phyloP scores from a whole-genome alignment of 1,284 basidiomycete species.

The Trichosporon ovoides region DNA sequence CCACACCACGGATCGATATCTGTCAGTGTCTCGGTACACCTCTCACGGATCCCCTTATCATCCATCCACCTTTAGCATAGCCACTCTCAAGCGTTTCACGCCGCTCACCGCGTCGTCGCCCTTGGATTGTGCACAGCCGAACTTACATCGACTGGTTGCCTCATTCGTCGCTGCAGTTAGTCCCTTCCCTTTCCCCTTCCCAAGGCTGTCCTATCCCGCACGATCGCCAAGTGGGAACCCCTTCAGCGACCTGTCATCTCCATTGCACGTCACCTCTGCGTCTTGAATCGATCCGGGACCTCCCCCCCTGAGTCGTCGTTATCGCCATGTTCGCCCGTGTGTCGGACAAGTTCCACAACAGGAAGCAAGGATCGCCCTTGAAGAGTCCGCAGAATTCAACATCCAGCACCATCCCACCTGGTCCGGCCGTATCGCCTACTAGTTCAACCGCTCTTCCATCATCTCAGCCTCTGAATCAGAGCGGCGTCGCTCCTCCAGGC shows the following conservation, averaged over 20 bases:
- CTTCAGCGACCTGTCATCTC: too few relatives aligned
- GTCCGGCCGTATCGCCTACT: slow-evolving; percentile 7
- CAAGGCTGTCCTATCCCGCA: too few relatives aligned
- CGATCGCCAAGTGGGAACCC: too few relatives aligned
- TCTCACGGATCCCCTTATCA: neutral
- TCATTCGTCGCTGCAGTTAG: too few relatives aligned
- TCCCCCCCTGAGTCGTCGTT: neutral
- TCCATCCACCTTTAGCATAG: neutral
- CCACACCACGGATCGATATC: neutral
- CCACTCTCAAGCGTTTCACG: too few relatives aligned
- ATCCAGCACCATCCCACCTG: slow-evolving; percentile 13
- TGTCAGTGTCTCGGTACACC: neutral
- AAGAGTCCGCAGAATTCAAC: slow-evolving; percentile 9
- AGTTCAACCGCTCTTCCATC: neutral
- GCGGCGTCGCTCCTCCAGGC: neutral
- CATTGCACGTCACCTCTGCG: too few relatives aligned
- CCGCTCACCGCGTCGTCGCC: too few relatives aligned
- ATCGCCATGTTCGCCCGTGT: slow-evolving; percentile 42
- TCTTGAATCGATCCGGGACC: too few relatives aligned
- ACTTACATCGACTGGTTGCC: too few relatives aligned
- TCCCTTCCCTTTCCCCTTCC: too few relatives aligned
- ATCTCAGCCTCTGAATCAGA: neutral
- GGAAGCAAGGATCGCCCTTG: slow-evolving; percentile 31
- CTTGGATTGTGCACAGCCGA: too few relatives aligned
- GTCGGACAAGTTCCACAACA: slow-evolving; percentile 43